phyloP scores from a whole-genome alignment of 768 basidiomycete species.

The Podaxis mareebaensis region DNA sequence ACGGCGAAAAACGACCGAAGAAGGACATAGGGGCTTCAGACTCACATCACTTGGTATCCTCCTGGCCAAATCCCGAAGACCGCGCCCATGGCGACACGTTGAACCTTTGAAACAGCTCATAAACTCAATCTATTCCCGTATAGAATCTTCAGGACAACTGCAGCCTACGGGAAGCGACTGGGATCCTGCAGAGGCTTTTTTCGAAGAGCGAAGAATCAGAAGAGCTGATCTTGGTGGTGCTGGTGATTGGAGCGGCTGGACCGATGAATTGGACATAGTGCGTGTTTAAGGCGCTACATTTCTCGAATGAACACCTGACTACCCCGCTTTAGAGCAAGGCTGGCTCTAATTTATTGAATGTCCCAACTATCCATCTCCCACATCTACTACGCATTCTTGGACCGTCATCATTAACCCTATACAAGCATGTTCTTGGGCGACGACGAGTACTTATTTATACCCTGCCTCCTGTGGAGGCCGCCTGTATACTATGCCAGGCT shows the following conservation, averaged over 20 bases:
- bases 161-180: slow-evolving; percentile 59
- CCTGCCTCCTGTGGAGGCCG: slow-evolving; percentile 75
- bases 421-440: slow-evolving; percentile 77
- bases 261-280: slow-evolving; percentile 60
- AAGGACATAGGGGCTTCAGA: slow-evolving; percentile 77
- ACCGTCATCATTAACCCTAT: slow-evolving; percentile 74
- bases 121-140: slow-evolving; percentile 49
- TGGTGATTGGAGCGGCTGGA: slow-evolving; percentile 71
- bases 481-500: slow-evolving; percentile 75
- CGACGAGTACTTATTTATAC: slow-evolving; percentile 80
- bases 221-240: slow-evolving; percentile 53
- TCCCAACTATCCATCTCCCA: slow-evolving; percentile 70
- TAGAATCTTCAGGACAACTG: slow-evolving; percentile 47
- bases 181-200: slow-evolving; percentile 63
- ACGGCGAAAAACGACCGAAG: slow-evolving; percentile 64
- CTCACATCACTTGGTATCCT: slow-evolving; percentile 79
- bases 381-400: slow-evolving; percentile 78
- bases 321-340: slow-evolving; percentile 19
- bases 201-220: slow-evolving; percentile 59
- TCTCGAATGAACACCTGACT: slow-evolving; percentile 4
- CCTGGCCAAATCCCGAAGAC: slow-evolving; percentile 60
- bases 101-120: slow-evolving; percentile 62
- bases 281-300: slow-evolving; percentile 19
- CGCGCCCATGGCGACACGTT: slow-evolving; percentile 79
- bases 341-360: slow-evolving; percentile 18